These are phyloP conservation scores for Takashimella koratensis DNA, from an alignment of 1,284 basidiomycete species.

Conservation along the genomic window DNA sequence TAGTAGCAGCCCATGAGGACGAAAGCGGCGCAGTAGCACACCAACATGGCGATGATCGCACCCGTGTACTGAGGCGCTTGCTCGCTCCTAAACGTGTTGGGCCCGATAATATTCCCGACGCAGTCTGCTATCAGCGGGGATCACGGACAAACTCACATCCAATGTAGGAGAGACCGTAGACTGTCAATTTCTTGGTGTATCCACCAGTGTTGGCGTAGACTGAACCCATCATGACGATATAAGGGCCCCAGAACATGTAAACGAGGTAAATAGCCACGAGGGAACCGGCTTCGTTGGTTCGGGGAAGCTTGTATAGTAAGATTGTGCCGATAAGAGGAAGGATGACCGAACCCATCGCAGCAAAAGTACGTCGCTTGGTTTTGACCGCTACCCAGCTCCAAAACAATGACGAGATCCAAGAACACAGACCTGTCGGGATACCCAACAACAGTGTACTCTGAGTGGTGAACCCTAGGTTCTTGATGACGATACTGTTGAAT, in stretches of 20 bases:
- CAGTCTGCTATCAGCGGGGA: too few relatives aligned
- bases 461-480: slow-evolving; percentile 7
- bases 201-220: slow-evolving; percentile 23
- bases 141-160: too few relatives aligned
- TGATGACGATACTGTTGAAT: slow-evolving; percentile 10
- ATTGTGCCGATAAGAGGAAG: not conserved
- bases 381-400: slow-evolving; percentile 11
- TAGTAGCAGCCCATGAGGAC: slow-evolving; percentile 6
- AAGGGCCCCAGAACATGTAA: slow-evolving; percentile 27
- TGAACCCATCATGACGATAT: slow-evolving; percentile 22
- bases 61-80: slow-evolving; percentile 21
- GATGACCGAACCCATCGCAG: not conserved
- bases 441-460: slow-evolving; percentile 10
- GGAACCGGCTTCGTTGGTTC: slow-evolving; percentile 7
- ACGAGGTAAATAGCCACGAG: slow-evolving; percentile 22
- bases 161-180: slow-evolving; percentile 22
- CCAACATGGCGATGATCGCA: slow-evolving; percentile 25
- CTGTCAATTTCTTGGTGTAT: slow-evolving; percentile 23
- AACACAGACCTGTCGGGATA: slow-evolving; percentile 14
- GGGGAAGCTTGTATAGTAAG: not conserved
- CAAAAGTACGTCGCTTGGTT: not conserved
- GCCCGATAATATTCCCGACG: slow-evolving; percentile 17
- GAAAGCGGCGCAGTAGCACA: slow-evolving; percentile 21
- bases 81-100: slow-evolving; percentile 17
- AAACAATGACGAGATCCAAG: slow-evolving; percentile 10